Evolutionary conservation across 257 asterid species (phyloP), one percentile per base, ranked within the genome.

Genomic region (Striga asiatica): DNA sequence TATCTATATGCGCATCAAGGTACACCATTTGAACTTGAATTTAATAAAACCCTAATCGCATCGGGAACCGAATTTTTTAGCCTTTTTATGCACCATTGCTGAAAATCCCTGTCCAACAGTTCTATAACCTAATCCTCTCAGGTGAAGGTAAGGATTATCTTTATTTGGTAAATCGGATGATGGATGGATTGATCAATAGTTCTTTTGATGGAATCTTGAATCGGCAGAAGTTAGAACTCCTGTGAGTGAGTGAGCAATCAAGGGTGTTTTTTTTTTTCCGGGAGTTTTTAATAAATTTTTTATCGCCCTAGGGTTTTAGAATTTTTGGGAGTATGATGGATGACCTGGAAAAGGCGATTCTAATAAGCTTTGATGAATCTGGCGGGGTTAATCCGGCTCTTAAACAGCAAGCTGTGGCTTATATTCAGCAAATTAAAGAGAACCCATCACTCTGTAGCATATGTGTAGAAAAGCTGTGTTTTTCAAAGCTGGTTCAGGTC

Each of bases 311-410:
- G 78, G 82, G 74, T 81, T 73, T 76, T 61, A 72, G 78, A 76
- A n/a, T n/a, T 64, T 78, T 75, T 71, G 1, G 23, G 24, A 17
- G 64, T 41, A 62, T 67, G 54, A 92, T 92, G 99, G 97, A 88
- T 76, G 93, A 85, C 75, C 84, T 92, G 12, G 99, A 92, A 62
- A 79, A 85, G 71, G 99, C 99, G 0, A 82, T 92, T 49, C 56
- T 88, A 20, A 81, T 92, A 28, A 81, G 95, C 66, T 92, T 92
- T 61, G 94, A 88, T 64, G 95, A 82, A 71, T 72, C 94, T n/a
- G 95, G 97, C 9, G 51, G 76, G 5, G 74, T 84, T 50, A 78
- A 72, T 76, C 50, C 93, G 20, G 60, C 35, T 55, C 60, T 92
- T 1, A 92, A 88, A 70, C 73, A 78, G 21, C 95, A 84, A 56